phyloP scores from a whole-genome alignment of 2,329 filamentous ascomycete species.

The Bipolaris gigantea region DNA sequence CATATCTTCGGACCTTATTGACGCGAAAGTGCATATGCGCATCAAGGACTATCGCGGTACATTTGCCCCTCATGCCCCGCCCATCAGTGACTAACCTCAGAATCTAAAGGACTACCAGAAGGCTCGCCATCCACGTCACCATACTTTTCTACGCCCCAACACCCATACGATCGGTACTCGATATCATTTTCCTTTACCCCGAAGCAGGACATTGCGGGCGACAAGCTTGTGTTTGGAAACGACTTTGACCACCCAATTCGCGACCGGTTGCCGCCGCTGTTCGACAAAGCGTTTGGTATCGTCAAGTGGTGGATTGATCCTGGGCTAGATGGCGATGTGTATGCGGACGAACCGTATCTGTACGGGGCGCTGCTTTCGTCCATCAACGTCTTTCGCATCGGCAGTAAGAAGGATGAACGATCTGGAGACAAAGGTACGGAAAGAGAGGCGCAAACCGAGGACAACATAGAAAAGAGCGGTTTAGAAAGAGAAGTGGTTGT shows the following conservation, averaged over 20 bases:
- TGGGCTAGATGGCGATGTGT: constrained; percentile 84
- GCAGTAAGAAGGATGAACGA: constrained; percentile 42
- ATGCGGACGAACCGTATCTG: constrained; percentile 81
- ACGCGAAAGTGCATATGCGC: constrained; percentile 71
- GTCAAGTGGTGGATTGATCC: constrained; percentile 92
- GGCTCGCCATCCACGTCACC: constrained; percentile 68
- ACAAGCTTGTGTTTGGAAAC: constrained; percentile 87
- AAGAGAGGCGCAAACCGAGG: constrained; percentile 51
- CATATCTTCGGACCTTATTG: constrained; percentile 66
- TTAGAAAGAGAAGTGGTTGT: constrained; percentile 51
- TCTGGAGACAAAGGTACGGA: constrained; percentile 41
- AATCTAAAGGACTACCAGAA: constrained; percentile 67
- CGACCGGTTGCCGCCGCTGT: constrained; percentile 81
- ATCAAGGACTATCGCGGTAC: constrained; percentile 64
- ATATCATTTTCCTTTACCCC: constrained; percentile 78
- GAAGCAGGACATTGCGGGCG: constrained; percentile 65
- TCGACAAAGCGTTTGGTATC: constrained; percentile 79
- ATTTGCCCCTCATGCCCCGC: neutral
- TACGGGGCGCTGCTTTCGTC: constrained; percentile 80
- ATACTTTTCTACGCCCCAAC: constrained; percentile 75
- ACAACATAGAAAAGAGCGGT: constrained; percentile 48
- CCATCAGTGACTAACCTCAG: neutral
- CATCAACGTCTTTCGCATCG: constrained; percentile 76
- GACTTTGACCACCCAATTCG: constrained; percentile 92
- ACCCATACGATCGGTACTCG: constrained; percentile 79